These are phyloP conservation scores for Alternaria rosae DNA, from an alignment of 2,329 filamentous ascomycete genomes.

Conservation along the genomic window DNA sequence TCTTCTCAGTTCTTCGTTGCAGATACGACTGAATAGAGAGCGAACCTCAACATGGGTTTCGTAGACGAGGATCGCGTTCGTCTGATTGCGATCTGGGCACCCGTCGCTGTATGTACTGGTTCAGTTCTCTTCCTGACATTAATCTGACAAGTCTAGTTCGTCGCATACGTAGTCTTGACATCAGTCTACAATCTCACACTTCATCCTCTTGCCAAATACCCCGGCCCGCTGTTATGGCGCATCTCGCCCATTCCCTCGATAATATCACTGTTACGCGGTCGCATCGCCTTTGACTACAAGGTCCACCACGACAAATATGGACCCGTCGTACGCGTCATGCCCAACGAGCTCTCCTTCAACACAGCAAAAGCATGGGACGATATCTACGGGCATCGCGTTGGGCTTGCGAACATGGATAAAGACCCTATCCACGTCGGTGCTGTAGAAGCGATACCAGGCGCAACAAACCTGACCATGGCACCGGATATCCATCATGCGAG, in stretches of 20 bases:
- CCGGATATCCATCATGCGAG: slow-evolving; percentile 51
- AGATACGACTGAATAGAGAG: neutral
- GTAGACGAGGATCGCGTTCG: slow-evolving; percentile 35
- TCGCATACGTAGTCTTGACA: slow-evolving; percentile 30
- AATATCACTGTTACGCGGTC: slow-evolving; percentile 37
- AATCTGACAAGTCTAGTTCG: slow-evolving; percentile 22
- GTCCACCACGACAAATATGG: slow-evolving; percentile 43
- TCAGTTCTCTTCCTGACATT: neutral
- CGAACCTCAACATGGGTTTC: slow-evolving; percentile 30
- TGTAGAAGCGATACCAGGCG: slow-evolving; percentile 46
- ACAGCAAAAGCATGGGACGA: slow-evolving; percentile 45
- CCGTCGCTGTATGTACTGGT: slow-evolving; percentile 30
- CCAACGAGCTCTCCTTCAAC: slow-evolving; percentile 45
- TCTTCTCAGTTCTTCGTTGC: neutral
- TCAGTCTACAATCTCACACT: slow-evolving; percentile 39
- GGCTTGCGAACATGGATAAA: slow-evolving; percentile 44
- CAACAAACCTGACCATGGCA: slow-evolving; percentile 48
- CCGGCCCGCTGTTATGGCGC: slow-evolving; percentile 40
- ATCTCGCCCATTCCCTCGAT: slow-evolving; percentile 38
- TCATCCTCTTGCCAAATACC: slow-evolving; percentile 42
- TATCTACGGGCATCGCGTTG: slow-evolving; percentile 44
- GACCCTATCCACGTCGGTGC: slow-evolving; percentile 47
- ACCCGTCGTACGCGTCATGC: slow-evolving; percentile 45
- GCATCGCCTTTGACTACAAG: slow-evolving; percentile 43
- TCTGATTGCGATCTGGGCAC: slow-evolving; percentile 30